Conservation (phyloP, 768 basidiomycete species). For the Thelephora ganbajun region DNA sequence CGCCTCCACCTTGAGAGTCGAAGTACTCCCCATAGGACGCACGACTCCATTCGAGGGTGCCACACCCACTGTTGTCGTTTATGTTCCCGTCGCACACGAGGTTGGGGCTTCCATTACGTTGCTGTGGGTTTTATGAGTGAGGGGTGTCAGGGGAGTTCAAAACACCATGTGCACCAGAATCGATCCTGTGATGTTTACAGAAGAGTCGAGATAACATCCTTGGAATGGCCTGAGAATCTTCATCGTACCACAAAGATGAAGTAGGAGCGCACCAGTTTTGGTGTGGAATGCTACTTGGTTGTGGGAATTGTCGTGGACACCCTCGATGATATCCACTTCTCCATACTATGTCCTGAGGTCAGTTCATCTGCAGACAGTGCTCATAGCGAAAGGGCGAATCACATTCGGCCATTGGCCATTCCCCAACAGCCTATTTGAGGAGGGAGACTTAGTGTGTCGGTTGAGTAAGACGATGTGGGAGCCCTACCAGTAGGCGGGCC, state of each 20-base stretch:
- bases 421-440: constrained; percentile 61
- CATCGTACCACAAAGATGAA: not conserved
- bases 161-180: constrained; percentile 30
- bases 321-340: constrained; percentile 77
- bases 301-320: constrained; percentile 73
- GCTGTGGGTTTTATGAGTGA: constrained; percentile 14
- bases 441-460: constrained; percentile 20
- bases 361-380: not conserved
- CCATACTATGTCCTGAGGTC: constrained; percentile 32
- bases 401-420: constrained; percentile 51
- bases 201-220: constrained; percentile 48
- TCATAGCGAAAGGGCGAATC: constrained; percentile 13
- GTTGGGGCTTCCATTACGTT: constrained; percentile 35
- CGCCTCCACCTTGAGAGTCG: constrained; percentile 67
- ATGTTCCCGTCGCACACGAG: constrained; percentile 34
- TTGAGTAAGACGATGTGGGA: not conserved
- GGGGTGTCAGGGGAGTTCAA: not conserved
- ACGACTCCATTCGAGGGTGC: constrained; percentile 63
- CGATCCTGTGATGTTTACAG: constrained; percentile 45
- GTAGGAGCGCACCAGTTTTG: too few species aligned
- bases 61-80: constrained; percentile 59
- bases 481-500: not conserved
- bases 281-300: constrained; percentile 50
- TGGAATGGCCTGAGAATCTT: constrained; percentile 3
- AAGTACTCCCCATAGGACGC: constrained; percentile 78